Percentiles rank a stretch among this genome's conserved stretches.
Evolutionary conservation across 2,329 filamentous ascomycete genomes (phyloP).

Genomic region (Colletotrichum sp.): DNA sequence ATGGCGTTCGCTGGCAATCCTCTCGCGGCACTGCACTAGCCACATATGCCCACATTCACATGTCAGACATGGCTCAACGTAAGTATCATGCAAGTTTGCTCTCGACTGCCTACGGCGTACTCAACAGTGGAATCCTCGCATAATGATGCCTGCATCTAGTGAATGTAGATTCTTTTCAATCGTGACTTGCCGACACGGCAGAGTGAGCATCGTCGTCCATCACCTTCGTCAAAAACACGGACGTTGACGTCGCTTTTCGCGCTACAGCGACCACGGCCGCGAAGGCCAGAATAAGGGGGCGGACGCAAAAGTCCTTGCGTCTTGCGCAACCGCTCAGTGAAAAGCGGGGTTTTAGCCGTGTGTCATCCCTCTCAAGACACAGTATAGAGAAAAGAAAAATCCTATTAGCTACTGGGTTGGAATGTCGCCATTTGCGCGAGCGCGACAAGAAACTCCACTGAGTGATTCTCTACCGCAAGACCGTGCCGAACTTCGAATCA

Average conservation of each 20-base stretch:
- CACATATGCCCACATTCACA: constrained; percentile 16
- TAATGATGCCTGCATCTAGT: background rate
- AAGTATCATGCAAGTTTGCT: background rate
- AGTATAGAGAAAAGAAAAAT: background rate
- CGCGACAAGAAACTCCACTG: background rate
- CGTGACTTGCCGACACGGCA: background rate
- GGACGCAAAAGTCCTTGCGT: constrained; percentile 2
- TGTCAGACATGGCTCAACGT: constrained; percentile 14
- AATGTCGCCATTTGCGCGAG: background rate
- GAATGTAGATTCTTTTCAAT: background rate
- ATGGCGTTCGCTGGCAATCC: background rate
- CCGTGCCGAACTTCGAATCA: background rate
- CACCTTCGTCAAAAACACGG: background rate
- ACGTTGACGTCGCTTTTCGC: background rate
- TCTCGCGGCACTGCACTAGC: background rate
- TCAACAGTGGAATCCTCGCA: background rate
- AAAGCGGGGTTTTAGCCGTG: background rate
- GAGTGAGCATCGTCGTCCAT: background rate
- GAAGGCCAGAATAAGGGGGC: background rate
- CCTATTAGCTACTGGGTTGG: background rate
- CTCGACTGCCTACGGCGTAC: background rate
- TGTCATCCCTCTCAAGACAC: background rate
- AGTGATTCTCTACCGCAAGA: background rate
- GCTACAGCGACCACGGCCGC: background rate
- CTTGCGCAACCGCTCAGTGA: background rate